phyloP scores from a whole-genome alignment of 495 filamentous ascomycete genomes.

The Penicillium steckii region DNA sequence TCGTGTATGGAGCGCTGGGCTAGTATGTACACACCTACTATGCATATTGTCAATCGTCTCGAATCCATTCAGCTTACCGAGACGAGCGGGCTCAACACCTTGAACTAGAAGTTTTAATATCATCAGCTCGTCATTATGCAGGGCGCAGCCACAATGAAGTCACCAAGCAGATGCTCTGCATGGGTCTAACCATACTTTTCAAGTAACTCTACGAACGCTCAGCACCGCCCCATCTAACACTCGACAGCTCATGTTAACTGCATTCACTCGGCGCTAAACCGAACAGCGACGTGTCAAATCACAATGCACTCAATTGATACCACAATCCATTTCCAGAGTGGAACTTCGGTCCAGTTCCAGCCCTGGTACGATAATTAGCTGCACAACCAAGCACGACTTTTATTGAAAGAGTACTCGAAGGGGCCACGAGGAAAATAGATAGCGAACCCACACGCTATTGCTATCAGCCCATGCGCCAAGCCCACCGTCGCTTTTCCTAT shows the following conservation, averaged over 20 bases:
- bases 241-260: neutral
- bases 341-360: neutral
- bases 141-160: conserved; percentile 2
- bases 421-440: neutral
- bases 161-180: neutral
- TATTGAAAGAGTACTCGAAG: no score
- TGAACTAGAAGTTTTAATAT: neutral
- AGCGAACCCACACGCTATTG: conserved; percentile 4
- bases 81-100: no score
- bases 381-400: neutral
- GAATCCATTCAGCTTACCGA: no score
- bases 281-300: neutral
- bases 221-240: neutral
- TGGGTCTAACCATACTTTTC: neutral
- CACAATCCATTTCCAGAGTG: neutral
- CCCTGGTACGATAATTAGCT: neutral
- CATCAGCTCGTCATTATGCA: neutral
- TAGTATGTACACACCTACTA: no score
- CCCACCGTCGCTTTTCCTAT: neutral
- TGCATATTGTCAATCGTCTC: no score
- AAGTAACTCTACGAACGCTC: neutral
- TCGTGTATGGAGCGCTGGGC: no score
- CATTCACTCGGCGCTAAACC: no score
- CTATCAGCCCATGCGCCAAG: conserved; percentile 2
- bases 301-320: neutral